A percentile compares a stretch with the other conserved stretches of the same genome.
Evolutionary conservation across 192 early-diverging fungal species (phyloP).

Genomic region (Coemansia sp.): DNA sequence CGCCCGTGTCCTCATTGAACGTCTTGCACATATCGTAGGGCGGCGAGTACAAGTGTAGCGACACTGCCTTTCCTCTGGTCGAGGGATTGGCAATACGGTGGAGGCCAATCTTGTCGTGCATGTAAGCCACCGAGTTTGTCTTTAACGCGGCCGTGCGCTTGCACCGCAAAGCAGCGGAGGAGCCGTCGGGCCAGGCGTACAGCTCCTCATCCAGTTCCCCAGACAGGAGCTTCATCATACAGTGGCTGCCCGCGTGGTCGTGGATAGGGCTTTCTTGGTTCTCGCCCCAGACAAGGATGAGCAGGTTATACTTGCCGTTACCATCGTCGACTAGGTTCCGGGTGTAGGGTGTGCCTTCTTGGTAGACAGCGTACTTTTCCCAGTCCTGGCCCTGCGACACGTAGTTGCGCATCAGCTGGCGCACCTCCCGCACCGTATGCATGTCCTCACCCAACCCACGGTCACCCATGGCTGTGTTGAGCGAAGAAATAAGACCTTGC

Average conservation of each 20-base stretch:
- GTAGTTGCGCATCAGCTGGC: slow-evolving; percentile 62
- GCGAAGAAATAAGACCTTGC: slow-evolving; percentile 29
- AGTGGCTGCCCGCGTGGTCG: slow-evolving; percentile 84
- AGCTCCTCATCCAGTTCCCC: slow-evolving; percentile 73
- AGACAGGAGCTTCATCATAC: slow-evolving; percentile 85
- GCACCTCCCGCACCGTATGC: slow-evolving; percentile 18
- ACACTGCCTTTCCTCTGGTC: slow-evolving; percentile 54
- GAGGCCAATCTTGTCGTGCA: slow-evolving; percentile 85
- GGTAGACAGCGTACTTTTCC: slow-evolving; percentile 68
- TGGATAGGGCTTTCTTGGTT: slow-evolving; percentile 77
- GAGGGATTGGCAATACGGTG: slow-evolving; percentile 75
- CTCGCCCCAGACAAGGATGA: slow-evolving; percentile 81
- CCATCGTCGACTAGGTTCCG: slow-evolving; percentile 85
- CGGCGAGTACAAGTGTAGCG: slow-evolving; percentile 88
- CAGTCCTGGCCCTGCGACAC: slow-evolving; percentile 65
- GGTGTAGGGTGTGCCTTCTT: slow-evolving; percentile 68
- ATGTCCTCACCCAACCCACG: slow-evolving; percentile 25
- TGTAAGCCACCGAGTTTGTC: slow-evolving; percentile 73
- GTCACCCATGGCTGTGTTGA: slow-evolving; percentile 35
- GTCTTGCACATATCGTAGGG: slow-evolving; percentile 78
- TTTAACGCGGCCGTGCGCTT: slow-evolving; percentile 45
- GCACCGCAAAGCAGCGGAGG: slow-evolving; percentile 13
- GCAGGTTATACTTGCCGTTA: slow-evolving; percentile 88
- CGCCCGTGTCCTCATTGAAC: slow-evolving; percentile 72
- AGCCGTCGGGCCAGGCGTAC: slow-evolving; percentile 61